Evolutionary conservation across 805 yeast species (phyloP).

Genomic region (Lipomyces lipofer): DNA sequence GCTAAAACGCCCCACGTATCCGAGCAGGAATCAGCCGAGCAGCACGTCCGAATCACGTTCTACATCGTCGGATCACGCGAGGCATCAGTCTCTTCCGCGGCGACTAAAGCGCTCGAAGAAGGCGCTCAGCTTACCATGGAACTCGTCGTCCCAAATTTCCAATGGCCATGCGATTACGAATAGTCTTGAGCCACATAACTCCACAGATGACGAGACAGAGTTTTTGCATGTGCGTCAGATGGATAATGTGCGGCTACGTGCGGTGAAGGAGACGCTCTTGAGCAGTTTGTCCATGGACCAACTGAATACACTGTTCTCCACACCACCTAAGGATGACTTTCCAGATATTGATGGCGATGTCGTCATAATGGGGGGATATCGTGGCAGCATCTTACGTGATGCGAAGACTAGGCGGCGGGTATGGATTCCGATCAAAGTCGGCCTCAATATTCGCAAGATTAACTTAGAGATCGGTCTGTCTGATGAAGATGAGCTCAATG

Average conservation of each 20-base stretch:
- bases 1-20: background rate
- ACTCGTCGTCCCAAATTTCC: too few species aligned
- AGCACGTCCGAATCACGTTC: too few species aligned
- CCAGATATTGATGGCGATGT: slow-evolving; percentile 71
- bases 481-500: slow-evolving; percentile 62
- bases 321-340: slow-evolving; percentile 32
- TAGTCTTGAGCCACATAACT: background rate
- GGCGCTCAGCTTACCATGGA: background rate
- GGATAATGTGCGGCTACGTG: slow-evolving; percentile 68
- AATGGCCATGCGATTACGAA: too few species aligned
- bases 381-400: slow-evolving; percentile 79
- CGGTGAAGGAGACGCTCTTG: slow-evolving; percentile 63
- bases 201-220: slow-evolving; percentile 34
- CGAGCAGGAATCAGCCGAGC: background rate
- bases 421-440: slow-evolving; percentile 88
- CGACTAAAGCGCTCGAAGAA: too few species aligned
- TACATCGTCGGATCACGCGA: too few species aligned
- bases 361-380: slow-evolving; percentile 80
- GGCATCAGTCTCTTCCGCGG: too few species aligned
- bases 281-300: slow-evolving; percentile 47
- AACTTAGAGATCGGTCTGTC: slow-evolving; percentile 72
- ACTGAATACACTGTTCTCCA: slow-evolving; percentile 34
- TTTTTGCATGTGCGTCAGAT: slow-evolving; percentile 52
- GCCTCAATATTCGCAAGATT: slow-evolving; percentile 68
- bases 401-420: slow-evolving; percentile 60